These are phyloP conservation scores for Apiospora pterosperma DNA, from an alignment of 2,329 filamentous ascomycete species.

Conservation along the genomic window DNA sequence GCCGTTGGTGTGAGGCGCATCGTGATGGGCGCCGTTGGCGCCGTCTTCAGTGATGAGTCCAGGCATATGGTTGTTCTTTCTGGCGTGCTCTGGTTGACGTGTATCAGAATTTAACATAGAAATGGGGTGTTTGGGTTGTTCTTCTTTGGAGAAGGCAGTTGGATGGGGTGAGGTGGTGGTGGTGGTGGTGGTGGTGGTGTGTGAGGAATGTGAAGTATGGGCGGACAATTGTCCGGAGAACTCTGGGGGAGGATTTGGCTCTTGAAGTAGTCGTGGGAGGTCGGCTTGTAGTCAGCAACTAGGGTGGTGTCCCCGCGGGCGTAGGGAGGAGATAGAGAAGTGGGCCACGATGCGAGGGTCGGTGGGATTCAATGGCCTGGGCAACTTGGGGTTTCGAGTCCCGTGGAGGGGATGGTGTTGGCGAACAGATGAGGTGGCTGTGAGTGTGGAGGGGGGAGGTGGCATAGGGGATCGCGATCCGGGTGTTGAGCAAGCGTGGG, in stretches of 20 bases:
- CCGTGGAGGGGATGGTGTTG: not conserved
- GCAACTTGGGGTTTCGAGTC: constrained; percentile 2
- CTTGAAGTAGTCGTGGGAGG: constrained; percentile 6
- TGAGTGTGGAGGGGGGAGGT: constrained; percentile 1
- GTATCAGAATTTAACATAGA: not conserved
- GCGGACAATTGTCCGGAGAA: constrained; percentile 1
- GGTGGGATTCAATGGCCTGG: constrained; percentile 1
- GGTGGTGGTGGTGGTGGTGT: not conserved
- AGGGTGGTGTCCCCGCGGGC: constrained; percentile 7
- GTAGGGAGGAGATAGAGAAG: constrained; percentile 6
- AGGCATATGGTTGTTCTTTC: constrained; percentile 8
- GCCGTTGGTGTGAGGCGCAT: not conserved
- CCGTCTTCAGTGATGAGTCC: constrained; percentile 1
- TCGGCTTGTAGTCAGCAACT: constrained; percentile 9
- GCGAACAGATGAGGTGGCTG: not conserved
- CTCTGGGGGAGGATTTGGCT: not conserved
- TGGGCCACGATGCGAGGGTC: constrained; percentile 8
- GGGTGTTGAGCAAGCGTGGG: not conserved
- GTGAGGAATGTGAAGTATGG: not conserved
- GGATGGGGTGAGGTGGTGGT: not conserved
- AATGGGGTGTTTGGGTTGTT: not conserved
- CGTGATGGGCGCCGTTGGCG: not conserved
- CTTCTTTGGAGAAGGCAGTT: not conserved
- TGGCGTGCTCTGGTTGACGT: constrained; percentile 1
- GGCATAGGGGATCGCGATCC: constrained; percentile 4